Evolutionary conservation across 176 grass and related monocot species (phyloP).

Genomic region (Metroxylon sagu): DNA sequence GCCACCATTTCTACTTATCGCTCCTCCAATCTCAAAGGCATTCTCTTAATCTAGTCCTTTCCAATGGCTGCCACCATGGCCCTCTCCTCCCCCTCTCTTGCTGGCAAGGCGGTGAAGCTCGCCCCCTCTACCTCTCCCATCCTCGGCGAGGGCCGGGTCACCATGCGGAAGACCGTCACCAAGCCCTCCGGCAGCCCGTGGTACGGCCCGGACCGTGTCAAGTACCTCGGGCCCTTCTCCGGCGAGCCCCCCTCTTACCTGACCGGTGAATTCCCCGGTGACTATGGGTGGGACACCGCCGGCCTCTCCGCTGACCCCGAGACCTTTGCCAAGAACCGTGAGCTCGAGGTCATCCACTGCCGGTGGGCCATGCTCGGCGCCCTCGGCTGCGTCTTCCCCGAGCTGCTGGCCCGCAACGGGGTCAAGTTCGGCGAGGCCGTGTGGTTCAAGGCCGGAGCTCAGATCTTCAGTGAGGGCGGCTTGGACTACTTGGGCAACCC

Average conservation of each 20-base stretch:
- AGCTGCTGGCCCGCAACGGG: slow-evolving; percentile 73
- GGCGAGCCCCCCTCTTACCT: slow-evolving; percentile 77
- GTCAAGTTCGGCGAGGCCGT: slow-evolving; percentile 86
- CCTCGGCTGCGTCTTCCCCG: slow-evolving; percentile 81
- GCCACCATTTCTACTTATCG: no score
- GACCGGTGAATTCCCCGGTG: slow-evolving; percentile 75
- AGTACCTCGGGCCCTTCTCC: slow-evolving; percentile 73
- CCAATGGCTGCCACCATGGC: slow-evolving; percentile 46
- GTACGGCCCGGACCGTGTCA: slow-evolving; percentile 79
- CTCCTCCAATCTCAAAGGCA: no score
- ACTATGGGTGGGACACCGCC: slow-evolving; percentile 89
- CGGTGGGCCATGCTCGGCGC: slow-evolving; percentile 92
- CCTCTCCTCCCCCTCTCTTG: slow-evolving; percentile 40
- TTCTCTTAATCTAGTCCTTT: background rate
- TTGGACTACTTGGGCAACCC: slow-evolving; percentile 94
- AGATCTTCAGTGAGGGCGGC: slow-evolving; percentile 87
- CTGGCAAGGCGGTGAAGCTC: slow-evolving; percentile 36
- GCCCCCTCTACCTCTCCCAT: slow-evolving; percentile 12
- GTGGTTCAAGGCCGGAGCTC: slow-evolving; percentile 86
- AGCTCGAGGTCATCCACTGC: slow-evolving; percentile 80
- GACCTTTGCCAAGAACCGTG: slow-evolving; percentile 90
- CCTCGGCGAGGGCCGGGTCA: slow-evolving; percentile 35
- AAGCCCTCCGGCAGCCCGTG: slow-evolving; percentile 58
- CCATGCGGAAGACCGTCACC: slow-evolving; percentile 48
- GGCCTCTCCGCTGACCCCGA: slow-evolving; percentile 69